Conservation (phyloP, 1,139 yeast species). For the Yamadazyma epiphylla region DNA sequence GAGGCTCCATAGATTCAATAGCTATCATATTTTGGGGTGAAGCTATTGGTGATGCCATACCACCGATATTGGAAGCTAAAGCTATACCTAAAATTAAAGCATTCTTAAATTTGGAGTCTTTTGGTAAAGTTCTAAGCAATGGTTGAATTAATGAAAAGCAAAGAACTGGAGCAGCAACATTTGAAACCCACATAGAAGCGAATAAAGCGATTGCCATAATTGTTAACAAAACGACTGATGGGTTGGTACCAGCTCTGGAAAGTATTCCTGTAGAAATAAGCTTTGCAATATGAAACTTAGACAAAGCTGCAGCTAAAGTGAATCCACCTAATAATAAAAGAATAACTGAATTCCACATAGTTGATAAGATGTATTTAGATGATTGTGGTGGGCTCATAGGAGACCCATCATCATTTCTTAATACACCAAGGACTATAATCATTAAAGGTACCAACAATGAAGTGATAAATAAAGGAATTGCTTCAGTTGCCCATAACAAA, state of each 20-base stretch:
- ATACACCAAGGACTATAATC: constrained; percentile 51
- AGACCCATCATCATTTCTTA: constrained; percentile 55
- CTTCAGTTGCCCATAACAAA: constrained; percentile 69
- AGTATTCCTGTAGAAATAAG: constrained; percentile 63
- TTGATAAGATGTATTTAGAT: constrained; percentile 49
- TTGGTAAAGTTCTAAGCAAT: constrained; percentile 57
- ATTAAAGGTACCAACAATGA: constrained; percentile 61
- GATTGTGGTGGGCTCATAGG: constrained; percentile 52
- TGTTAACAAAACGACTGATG: constrained; percentile 57
- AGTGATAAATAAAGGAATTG: constrained; percentile 66
- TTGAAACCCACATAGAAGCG: constrained; percentile 76
- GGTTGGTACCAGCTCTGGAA: constrained; percentile 63
- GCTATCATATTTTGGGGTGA: constrained; percentile 78
- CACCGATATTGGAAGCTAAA: constrained; percentile 67
- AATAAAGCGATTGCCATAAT: constrained; percentile 67
- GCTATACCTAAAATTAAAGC: constrained; percentile 72
- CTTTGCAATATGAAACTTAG: constrained; percentile 68
- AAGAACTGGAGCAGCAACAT: constrained; percentile 75
- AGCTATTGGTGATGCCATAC: constrained; percentile 80
- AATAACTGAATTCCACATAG: constrained; percentile 76
- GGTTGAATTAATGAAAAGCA: constrained; percentile 68
- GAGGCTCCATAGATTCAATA: constrained; percentile 61
- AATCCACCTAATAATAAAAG: constrained; percentile 69
- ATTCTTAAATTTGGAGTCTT: constrained; percentile 56
- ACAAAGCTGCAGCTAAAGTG: constrained; percentile 68